A percentile compares a stretch with the other conserved stretches of the same genome.
These are phyloP conservation scores for Hymenoscyphus occultus DNA, from an alignment of 2,329 filamentous ascomycete species.

Conservation along the genomic window DNA sequence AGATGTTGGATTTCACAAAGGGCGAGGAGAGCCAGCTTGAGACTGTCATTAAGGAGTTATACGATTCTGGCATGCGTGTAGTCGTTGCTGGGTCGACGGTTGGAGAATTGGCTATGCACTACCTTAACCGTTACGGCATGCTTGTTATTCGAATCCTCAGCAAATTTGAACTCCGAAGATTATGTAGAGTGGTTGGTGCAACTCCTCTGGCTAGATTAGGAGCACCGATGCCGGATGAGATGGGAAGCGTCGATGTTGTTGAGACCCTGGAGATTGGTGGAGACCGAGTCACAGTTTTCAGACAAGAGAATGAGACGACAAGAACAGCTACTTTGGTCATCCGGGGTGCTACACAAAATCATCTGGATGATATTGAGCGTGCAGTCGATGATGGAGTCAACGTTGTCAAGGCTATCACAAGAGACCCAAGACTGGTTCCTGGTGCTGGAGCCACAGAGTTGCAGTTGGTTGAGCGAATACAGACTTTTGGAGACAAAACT, in stretches of 20 bases:
- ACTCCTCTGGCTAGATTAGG: constrained; percentile 94
- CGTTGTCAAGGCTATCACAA: constrained; percentile 96
- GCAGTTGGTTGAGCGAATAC: constrained; percentile 89
- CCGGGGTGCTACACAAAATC: constrained; percentile 94
- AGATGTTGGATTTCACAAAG: constrained; percentile 98
- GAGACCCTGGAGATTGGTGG: constrained; percentile 98
- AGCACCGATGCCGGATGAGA: constrained; percentile 99
- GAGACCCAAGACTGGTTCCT: constrained; percentile 85
- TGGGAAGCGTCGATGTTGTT: constrained; percentile 90
- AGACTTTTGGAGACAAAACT: constrained; percentile 86
- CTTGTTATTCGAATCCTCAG: constrained; percentile 95
- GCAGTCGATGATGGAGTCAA: constrained; percentile 98
- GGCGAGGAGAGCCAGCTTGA: constrained; percentile 94
- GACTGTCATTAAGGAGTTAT: constrained; percentile 86
- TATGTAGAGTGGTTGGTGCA: constrained; percentile 94
- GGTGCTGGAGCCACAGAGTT: constrained; percentile 94
- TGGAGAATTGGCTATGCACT: constrained; percentile 93
- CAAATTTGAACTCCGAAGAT: constrained; percentile 92
- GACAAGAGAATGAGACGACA: constrained; percentile 90
- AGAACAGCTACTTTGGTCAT: constrained; percentile 92
- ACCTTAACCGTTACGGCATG: constrained; percentile 95
- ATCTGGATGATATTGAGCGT: constrained; percentile 94
- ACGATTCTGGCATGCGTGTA: constrained; percentile 90
- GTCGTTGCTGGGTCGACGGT: constrained; percentile 91
- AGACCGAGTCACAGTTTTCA: constrained; percentile 96